Evolutionary conservation across 1,139 yeast species (phyloP), one percentile per base, ranked within the genome.

Genomic region (Tardiomyces depauwii): DNA sequence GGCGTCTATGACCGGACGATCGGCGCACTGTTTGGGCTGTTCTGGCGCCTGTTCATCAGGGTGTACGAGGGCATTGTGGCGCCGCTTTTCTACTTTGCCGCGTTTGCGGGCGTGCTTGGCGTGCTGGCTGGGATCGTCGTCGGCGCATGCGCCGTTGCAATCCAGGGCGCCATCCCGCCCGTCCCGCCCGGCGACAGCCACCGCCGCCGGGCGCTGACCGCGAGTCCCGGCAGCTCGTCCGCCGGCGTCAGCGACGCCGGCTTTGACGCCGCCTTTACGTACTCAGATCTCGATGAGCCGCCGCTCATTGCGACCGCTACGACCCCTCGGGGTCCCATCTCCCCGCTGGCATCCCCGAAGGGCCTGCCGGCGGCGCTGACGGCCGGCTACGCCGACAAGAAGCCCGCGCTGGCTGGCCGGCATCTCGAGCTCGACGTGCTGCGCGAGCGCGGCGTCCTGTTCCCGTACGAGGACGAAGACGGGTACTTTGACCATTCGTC

Each of bases 61-160:
- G 41, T 52, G 18, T 55, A 53, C 41, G 54, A 53, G 21, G 48
- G 50, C 21, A 32, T 54, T 19, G 46, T 55, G n/a, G 45, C 52
- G 14, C 58, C 58, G 10, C 45, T 55, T 10, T 53, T 55, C 45
- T 54, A 52, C 43, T 55, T 55, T 47, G 49, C 53, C 11, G 42
- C 50, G 27, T 36, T 53, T 7, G 58, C 58, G 9, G 50, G 55
- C 13, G 41, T 49, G 6, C 45, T 55, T 45, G 58, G 58, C 19
- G 50, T 54, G 30, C 28, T 55, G 2, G 55, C 53, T 6, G 58
- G 58, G 13, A 41, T 55, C 16, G 42, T 52, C 7, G 56, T 54
- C 10, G 58, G 57, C n/a, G 54, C 50, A 13, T 42, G 49, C 45
- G 53, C 55, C 2, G 47, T 55, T 36, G 38, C 49, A n/a, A 50